Evolutionary conservation across 2,329 filamentous ascomycete genomes (phyloP).

Genomic region (Hymenoscyphus occultus): DNA sequence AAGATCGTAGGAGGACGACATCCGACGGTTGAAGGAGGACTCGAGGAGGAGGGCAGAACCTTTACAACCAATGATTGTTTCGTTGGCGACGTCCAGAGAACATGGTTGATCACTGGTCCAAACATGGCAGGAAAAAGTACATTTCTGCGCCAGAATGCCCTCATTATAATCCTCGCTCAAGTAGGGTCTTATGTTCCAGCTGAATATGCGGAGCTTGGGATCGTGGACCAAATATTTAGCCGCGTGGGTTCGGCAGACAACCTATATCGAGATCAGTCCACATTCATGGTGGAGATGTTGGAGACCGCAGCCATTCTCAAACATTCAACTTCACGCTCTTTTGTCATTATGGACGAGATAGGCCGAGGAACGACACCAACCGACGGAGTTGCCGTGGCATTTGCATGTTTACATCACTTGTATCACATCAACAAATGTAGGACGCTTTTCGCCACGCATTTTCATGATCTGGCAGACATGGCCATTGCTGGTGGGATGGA

Average conservation of each 20-base stretch:
- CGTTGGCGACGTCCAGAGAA: conserved; percentile 63
- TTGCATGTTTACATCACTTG: conserved; percentile 82
- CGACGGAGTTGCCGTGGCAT: conserved; percentile 87
- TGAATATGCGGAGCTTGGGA: conserved; percentile 75
- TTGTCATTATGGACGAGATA: conserved; percentile 98
- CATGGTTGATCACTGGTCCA: conserved; percentile 74
- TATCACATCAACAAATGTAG: conserved; percentile 74
- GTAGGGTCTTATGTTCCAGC: conserved; percentile 91
- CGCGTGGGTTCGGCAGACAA: conserved; percentile 93
- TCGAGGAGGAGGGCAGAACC: conserved; percentile 72
- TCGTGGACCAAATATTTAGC: conserved; percentile 95
- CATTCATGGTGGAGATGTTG: conserved; percentile 99
- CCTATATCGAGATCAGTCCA: conserved; percentile 90
- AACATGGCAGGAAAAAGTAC: conserved; percentile 99
- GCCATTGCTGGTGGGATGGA: conserved; percentile 52
- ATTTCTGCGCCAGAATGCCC: conserved; percentile 89
- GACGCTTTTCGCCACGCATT: conserved; percentile 91
- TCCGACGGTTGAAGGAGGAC: conserved; percentile 83
- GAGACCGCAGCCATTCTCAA: conserved; percentile 90
- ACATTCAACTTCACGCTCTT: conserved; percentile 76
- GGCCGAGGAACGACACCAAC: conserved; percentile 91
- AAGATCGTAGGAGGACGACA: conserved; percentile 84
- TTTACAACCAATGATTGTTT: conserved; percentile 87
- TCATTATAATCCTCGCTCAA: conserved; percentile 92
- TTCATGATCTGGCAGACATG: conserved; percentile 80